phyloP scores from a whole-genome alignment of 2,329 filamentous ascomycete species.

The Cyanodermella asteris region DNA sequence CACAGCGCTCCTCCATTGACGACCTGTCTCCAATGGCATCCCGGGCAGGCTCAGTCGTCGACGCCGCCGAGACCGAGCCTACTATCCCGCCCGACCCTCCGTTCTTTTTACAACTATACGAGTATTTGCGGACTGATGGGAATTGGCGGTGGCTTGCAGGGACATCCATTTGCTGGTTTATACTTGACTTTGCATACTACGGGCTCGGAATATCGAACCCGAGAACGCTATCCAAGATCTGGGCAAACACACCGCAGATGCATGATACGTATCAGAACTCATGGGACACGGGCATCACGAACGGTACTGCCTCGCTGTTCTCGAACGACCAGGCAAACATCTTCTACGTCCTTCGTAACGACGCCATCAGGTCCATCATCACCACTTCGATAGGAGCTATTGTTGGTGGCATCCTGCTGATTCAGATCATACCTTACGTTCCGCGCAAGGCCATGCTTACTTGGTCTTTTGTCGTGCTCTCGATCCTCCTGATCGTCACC shows the following conservation, averaged over 20 bases:
- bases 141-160: slow-evolving; percentile 21
- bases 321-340: too few species aligned
- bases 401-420: slow-evolving; percentile 19
- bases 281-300: slow-evolving; percentile 4
- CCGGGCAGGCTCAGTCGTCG: too few species aligned
- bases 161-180: slow-evolving; percentile 31
- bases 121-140: slow-evolving; percentile 21
- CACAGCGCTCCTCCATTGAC: too few species aligned
- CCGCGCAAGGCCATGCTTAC: slow-evolving; percentile 23
- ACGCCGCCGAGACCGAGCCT: too few species aligned
- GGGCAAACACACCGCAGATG: too few species aligned
- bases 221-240: slow-evolving; percentile 4
- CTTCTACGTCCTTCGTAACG: too few species aligned
- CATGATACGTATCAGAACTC: slow-evolving; percentile 1
- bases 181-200: slow-evolving; percentile 21
- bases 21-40: too few species aligned
- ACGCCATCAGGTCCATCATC: too few species aligned
- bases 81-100: too few species aligned
- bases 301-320: slow-evolving; percentile 3
- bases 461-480: slow-evolving; percentile 21
- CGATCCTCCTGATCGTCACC: slow-evolving; percentile 20
- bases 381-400: slow-evolving; percentile 18
- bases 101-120: too few species aligned
- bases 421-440: slow-evolving; percentile 17
- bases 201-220: slow-evolving; percentile 31